phyloP scores from a whole-genome alignment of 2,329 filamentous ascomycete species.

The Dryadomyces quercus-mongolicae region DNA sequence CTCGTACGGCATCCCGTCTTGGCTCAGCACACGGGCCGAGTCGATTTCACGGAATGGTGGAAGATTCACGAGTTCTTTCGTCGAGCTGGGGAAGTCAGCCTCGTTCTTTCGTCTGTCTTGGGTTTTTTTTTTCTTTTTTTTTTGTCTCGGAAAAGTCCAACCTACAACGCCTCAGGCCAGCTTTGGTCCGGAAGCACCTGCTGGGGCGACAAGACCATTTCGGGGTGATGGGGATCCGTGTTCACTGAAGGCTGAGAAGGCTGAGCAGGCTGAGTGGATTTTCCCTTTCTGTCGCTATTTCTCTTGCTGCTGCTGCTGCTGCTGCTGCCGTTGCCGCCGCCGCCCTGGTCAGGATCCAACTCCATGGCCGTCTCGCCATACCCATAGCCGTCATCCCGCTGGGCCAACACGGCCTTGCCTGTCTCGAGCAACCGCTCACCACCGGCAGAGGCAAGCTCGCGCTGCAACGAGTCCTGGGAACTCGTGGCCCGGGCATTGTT shows the following conservation, averaged over 20 bases:
- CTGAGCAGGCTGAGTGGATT: no score
- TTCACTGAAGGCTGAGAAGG: neutral
- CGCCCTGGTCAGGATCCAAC: no score
- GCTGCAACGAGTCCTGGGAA: constrained; percentile 10
- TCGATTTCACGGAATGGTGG: constrained; percentile 10
- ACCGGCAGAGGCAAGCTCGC: constrained; percentile 8
- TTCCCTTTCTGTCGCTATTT: neutral
- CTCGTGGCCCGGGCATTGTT: constrained; percentile 4
- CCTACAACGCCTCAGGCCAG: constrained; percentile 12
- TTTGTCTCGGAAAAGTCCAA: constrained; percentile 4
- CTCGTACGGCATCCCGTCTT: constrained; percentile 1
- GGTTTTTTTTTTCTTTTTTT: neutral
- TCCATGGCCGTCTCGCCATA: neutral
- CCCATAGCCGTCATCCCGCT: constrained; percentile 1
- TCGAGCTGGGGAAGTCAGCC: neutral
- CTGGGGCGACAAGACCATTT: constrained; percentile 2
- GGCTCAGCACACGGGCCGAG: constrained; percentile 5
- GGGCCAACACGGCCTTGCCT: constrained; percentile 9
- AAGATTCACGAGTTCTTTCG: constrained; percentile 4
- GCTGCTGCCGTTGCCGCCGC: neutral
- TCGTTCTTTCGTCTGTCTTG: neutral
- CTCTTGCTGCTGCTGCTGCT: neutral
- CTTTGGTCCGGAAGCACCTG: constrained; percentile 10
- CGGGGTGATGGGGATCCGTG: neutral
- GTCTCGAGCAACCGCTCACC: constrained; percentile 11